Percentiles rank a stretch among this genome's conserved stretches.
These are phyloP conservation scores for Simmondsia chinensis DNA, from an alignment of 148 eudicot species.

Conservation along the genomic window DNA sequence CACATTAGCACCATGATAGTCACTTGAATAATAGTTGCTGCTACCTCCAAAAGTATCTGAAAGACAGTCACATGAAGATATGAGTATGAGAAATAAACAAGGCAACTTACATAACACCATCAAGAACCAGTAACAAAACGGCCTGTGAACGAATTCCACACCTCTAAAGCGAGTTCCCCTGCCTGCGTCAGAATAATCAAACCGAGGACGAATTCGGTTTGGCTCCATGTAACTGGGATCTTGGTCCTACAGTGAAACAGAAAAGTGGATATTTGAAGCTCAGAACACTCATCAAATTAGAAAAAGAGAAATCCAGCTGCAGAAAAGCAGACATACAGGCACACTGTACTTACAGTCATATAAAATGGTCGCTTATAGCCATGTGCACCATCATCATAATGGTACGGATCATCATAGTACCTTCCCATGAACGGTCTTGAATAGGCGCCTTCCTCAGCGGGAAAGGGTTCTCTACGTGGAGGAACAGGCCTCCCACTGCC, in stretches of 20 bases:
- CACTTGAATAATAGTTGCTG: conserved; percentile 34
- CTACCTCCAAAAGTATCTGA: conserved; percentile 46
- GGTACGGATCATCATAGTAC: conserved; percentile 56
- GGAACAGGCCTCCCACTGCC: conserved; percentile 33
- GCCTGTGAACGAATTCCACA: too few relatives aligned
- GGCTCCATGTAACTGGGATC: conserved; percentile 62
- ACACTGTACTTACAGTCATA: conserved; percentile 50
- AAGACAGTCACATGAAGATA: background rate
- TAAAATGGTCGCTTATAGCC: conserved; percentile 61
- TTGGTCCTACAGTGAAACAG: conserved; percentile 31
- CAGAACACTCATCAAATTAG: too few relatives aligned
- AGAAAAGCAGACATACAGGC: background rate
- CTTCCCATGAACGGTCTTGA: conserved; percentile 42
- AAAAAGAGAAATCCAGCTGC: too few relatives aligned
- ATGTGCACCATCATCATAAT: conserved; percentile 45
- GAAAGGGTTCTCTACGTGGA: conserved; percentile 41
- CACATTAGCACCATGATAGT: conserved; percentile 70
- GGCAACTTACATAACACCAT: background rate
- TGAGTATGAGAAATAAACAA: background rate
- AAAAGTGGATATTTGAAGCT: too few relatives aligned
- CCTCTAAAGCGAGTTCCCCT: conserved; percentile 49
- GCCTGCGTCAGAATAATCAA: conserved; percentile 49
- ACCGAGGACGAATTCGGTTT: conserved; percentile 58
- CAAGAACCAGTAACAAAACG: too few relatives aligned
- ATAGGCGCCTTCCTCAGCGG: conserved; percentile 43